Percentiles rank a stretch among this genome's conserved stretches.
phyloP scores from a whole-genome alignment of 768 basidiomycete species.

The Phaffia australis region DNA sequence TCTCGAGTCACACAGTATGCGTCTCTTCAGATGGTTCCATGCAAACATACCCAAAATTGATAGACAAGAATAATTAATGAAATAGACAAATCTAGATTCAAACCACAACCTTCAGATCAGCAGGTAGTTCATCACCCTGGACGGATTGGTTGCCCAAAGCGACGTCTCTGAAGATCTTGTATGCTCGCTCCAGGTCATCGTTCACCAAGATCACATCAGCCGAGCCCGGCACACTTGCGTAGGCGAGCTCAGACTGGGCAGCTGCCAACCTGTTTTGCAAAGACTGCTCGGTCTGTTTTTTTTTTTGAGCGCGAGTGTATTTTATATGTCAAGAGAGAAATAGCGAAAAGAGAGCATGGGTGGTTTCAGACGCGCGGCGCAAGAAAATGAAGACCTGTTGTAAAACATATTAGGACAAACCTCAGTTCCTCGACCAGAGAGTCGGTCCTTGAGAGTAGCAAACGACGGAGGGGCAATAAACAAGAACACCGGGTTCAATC shows the following conservation, averaged over 20 bases:
- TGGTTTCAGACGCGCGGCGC: neutral
- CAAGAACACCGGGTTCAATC: constrained; percentile 72
- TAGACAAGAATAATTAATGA: too few species aligned
- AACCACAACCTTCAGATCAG: constrained; percentile 17
- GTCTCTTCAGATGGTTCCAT: too few species aligned
- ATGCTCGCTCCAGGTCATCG: constrained; percentile 75
- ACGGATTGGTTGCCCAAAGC: constrained; percentile 56
- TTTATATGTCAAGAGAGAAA: neutral
- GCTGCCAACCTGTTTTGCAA: constrained; percentile 64
- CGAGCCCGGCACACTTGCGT: constrained; percentile 56
- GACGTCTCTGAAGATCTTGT: constrained; percentile 60
- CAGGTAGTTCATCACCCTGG: constrained; percentile 55
- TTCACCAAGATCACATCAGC: constrained; percentile 84
- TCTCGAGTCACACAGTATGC: too few species aligned
- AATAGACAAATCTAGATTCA: too few species aligned
- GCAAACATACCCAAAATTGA: too few species aligned
- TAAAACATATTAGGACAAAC: neutral
- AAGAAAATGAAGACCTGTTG: neutral
- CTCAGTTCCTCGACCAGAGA: constrained; percentile 75
- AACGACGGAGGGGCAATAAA: constrained; percentile 86
- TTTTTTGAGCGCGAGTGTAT: neutral
- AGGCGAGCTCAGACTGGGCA: constrained; percentile 69
- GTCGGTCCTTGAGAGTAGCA: constrained; percentile 54
- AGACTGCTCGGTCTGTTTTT: constrained; percentile 44
- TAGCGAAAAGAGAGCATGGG: neutral